Percentiles rank a stretch among this genome's conserved stretches.
phyloP scores from a whole-genome alignment of 306 rosid genomes.

The Castanopsis chinensis region DNA sequence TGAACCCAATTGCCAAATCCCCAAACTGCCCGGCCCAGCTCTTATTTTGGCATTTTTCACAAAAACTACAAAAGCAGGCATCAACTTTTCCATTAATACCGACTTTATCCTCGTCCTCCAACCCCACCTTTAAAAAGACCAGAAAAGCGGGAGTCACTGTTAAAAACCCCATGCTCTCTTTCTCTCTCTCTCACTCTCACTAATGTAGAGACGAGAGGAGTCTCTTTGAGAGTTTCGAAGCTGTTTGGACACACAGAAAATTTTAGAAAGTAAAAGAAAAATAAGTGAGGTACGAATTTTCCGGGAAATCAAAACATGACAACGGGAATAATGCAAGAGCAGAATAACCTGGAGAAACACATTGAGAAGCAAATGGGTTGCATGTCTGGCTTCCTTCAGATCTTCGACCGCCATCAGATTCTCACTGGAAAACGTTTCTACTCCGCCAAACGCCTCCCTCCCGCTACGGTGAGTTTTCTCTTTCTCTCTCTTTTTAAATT shows the following conservation, averaged over 20 bases:
- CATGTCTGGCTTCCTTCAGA: conserved; percentile 94
- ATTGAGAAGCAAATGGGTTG: conserved; percentile 92
- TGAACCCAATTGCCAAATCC: background rate
- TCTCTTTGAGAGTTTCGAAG: background rate
- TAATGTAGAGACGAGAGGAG: background rate
- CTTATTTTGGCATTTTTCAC: background rate
- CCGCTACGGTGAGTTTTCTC: conserved; percentile 40
- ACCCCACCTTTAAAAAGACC: conserved; percentile 47
- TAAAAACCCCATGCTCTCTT: conserved; percentile 14
- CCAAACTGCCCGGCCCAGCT: background rate
- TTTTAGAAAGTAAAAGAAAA: background rate
- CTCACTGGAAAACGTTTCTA: conserved; percentile 67
- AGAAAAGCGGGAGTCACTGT: conserved; percentile 74
- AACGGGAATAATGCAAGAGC: conserved; percentile 60
- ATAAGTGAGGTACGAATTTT: background rate
- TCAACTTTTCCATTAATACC: no score
- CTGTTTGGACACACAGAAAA: background rate
- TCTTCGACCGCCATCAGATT: conserved; percentile 84
- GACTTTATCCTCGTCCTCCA: no score
- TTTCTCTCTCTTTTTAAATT: background rate
- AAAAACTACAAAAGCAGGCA: no score
- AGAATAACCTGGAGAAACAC: conserved; percentile 63
- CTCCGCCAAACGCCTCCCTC: conserved; percentile 65
- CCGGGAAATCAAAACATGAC: conserved; percentile 40
- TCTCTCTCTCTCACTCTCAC: background rate